Evolutionary conservation across 2,329 filamentous ascomycete species (phyloP).

Genomic region (Fusarium sp.): DNA sequence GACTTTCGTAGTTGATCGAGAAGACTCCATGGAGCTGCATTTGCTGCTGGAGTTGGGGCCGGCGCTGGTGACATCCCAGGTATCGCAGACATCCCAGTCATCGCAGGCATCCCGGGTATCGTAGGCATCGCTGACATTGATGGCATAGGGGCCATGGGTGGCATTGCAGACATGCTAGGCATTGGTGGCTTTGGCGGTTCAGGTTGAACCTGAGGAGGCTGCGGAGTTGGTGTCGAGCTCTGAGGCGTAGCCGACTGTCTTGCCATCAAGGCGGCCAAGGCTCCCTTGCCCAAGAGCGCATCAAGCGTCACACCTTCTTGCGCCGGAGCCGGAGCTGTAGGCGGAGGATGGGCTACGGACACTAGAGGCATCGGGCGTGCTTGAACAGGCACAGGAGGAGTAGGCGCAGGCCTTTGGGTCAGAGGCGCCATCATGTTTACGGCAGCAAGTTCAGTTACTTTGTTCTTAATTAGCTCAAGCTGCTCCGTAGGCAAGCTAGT

Average conservation of each 20-base stretch:
- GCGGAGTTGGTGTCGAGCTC: conserved; percentile 60
- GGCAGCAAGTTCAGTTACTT: conserved; percentile 81
- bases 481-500: conserved; percentile 85
- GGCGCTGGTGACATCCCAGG: conserved; percentile 55
- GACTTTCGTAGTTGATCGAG: conserved; percentile 77
- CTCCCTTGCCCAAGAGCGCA: conserved; percentile 70
- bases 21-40: conserved; percentile 68
- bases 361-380: conserved; percentile 53
- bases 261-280: conserved; percentile 70
- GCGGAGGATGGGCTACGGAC: conserved; percentile 51
- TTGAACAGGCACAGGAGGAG: conserved; percentile 51
- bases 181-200: conserved; percentile 24
- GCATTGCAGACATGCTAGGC: conserved; percentile 23
- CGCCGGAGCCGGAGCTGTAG: conserved; percentile 51
- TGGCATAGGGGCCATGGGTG: conserved; percentile 55
- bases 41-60: conserved; percentile 52
- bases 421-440: conserved; percentile 68
- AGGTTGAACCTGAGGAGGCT: conserved; percentile 40
- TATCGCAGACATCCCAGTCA: conserved; percentile 59
- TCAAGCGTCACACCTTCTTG: conserved; percentile 65
- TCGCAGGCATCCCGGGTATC: conserved; percentile 57
- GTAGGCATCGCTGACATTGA: conserved; percentile 53
- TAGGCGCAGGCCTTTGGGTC: conserved; percentile 59
- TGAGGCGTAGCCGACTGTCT: conserved; percentile 66
- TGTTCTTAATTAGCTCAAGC: conserved; percentile 85